Percentiles rank a stretch among this genome's conserved stretches.
Conservation (phyloP, 2,329 filamentous ascomycete genomes). For the Tolypocladium tropicale region DNA sequence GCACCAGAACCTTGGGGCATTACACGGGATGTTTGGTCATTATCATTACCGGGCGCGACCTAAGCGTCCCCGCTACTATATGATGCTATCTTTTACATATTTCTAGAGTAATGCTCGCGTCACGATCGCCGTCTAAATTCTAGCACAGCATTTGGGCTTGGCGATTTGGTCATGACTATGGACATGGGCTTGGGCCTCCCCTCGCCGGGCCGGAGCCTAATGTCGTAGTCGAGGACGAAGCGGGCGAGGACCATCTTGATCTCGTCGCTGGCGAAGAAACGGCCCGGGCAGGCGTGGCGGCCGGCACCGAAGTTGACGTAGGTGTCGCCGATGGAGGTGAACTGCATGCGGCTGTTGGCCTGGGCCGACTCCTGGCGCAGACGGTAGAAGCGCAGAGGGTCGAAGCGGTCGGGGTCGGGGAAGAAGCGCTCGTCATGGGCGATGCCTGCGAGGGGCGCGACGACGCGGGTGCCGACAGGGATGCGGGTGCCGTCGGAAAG, state of each 20-base stretch:
- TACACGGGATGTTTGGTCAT: neutral
- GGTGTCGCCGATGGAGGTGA: conserved; percentile 29
- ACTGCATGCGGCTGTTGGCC: conserved; percentile 30
- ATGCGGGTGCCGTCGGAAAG: conserved; percentile 34
- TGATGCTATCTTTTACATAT: neutral
- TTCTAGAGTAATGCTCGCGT: no score
- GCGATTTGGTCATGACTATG: conserved; percentile 29
- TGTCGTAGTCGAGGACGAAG: conserved; percentile 32
- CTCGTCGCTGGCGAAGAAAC: conserved; percentile 36
- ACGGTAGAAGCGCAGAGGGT: conserved; percentile 38
- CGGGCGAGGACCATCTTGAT: conserved; percentile 33
- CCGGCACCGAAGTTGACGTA: conserved; percentile 38
- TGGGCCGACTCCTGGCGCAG: conserved; percentile 27
- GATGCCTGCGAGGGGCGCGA: conserved; percentile 30
- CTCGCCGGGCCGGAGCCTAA: conserved; percentile 27
- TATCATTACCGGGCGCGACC: neutral
- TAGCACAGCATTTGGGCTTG: conserved; percentile 27
- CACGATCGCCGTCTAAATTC: conserved; percentile 24
- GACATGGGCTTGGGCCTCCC: conserved; percentile 26
- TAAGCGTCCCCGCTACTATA: neutral
- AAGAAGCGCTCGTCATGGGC: conserved; percentile 30
- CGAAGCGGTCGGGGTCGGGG: conserved; percentile 30
- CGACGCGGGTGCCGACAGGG: conserved; percentile 30
- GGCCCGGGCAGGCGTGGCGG: conserved; percentile 36
- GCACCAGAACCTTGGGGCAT: neutral